These are phyloP conservation scores for Talaromyces islandicus DNA, from an alignment of 2,329 filamentous ascomycete species.

Conservation along the genomic window DNA sequence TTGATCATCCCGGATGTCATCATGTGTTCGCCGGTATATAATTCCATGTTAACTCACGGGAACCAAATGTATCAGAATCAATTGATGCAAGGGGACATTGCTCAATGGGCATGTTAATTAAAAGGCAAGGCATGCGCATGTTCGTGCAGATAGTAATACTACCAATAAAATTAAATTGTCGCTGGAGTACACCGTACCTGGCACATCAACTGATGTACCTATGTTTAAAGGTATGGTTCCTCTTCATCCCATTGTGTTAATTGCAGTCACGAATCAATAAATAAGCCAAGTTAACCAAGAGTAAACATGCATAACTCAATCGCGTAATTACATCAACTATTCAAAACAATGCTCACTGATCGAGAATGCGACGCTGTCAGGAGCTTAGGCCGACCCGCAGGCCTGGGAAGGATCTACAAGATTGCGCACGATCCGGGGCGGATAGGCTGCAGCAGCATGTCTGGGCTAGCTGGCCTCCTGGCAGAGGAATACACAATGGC, in stretches of 20 bases:
- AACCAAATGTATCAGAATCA: background rate
- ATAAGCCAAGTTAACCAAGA: no score
- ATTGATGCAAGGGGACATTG: background rate
- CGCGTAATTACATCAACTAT: background rate
- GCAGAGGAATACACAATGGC: background rate
- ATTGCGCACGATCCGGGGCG: background rate
- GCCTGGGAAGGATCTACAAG: background rate
- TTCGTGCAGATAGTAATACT: background rate
- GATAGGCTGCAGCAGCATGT: background rate
- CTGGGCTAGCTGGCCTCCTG: background rate
- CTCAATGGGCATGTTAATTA: background rate
- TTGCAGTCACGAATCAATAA: background rate
- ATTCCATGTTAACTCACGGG: background rate
- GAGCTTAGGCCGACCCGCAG: background rate
- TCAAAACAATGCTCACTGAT: no score
- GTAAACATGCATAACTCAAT: background rate
- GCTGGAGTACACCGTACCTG: no score
- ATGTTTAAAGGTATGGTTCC: no score
- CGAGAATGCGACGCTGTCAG: background rate
- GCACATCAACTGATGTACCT: no score
- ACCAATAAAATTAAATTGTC: background rate
- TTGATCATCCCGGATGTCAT: no score
- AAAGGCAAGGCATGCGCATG: background rate
- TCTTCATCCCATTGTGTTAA: background rate
- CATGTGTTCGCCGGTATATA: background rate